Conservation (phyloP, 495 filamentous ascomycete genomes). For the Amorphotheca resinae region DNA sequence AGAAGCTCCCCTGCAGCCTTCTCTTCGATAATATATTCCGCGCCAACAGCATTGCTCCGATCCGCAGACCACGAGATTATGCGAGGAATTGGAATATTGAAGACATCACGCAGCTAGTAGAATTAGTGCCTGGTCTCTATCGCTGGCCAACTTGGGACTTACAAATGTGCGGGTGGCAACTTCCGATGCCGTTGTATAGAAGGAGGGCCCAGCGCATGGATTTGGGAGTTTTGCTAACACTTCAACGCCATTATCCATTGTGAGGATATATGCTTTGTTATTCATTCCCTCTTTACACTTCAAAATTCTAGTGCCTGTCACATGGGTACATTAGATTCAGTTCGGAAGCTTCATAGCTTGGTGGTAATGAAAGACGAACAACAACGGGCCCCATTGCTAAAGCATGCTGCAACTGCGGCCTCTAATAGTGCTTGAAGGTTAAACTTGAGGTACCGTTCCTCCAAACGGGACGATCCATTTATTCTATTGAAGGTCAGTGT, state of each 20-base stretch:
- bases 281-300: slow-evolving; percentile 26
- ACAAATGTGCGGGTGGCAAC: slow-evolving; percentile 28
- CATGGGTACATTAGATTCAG: too few species aligned
- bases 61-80: slow-evolving; percentile 9
- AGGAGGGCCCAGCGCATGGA: slow-evolving; percentile 8
- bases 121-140: slow-evolving; percentile 4
- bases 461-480: slow-evolving; percentile 25
- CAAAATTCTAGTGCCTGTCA: slow-evolving; percentile 22
- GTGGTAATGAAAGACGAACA: slow-evolving; percentile 19
- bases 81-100: slow-evolving; percentile 18
- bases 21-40: slow-evolving; percentile 15
- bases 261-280: slow-evolving; percentile 28
- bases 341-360: background rate
- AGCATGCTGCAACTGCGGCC: slow-evolving; percentile 19
- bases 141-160: slow-evolving; percentile 7
- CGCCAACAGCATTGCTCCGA: slow-evolving; percentile 8
- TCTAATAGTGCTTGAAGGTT: slow-evolving; percentile 24
- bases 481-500: slow-evolving; percentile 15
- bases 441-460: slow-evolving; percentile 26
- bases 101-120: slow-evolving; percentile 25
- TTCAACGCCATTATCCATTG: slow-evolving; percentile 28
- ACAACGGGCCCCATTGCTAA: slow-evolving; percentile 21
- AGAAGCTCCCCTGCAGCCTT: slow-evolving; percentile 8
- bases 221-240: slow-evolving; percentile 24
- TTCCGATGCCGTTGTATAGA: too few species aligned